Conservation (phyloP, 129 eudicot genomes). For the Centrapalus pauciflorus region DNA sequence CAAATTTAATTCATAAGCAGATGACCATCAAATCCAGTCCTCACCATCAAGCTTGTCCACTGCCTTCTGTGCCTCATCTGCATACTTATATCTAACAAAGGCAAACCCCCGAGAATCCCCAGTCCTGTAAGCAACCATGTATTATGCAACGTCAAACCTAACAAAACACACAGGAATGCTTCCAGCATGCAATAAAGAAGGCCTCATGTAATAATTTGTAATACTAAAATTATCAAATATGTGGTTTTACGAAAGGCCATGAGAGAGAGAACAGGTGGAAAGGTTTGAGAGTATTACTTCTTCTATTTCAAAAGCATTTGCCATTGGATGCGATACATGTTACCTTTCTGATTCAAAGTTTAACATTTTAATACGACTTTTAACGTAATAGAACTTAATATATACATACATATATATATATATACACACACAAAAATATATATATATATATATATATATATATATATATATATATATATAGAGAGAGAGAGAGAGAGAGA, state of each 20-base stretch:
- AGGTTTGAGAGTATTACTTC: not conserved
- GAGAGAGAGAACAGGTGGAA: not conserved
- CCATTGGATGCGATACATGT: not conserved
- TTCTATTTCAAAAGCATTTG: not conserved
- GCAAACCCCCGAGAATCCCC: constrained; percentile 99
- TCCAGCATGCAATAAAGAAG: not conserved
- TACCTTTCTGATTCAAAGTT: not conserved
- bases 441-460: too few relatives aligned
- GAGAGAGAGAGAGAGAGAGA: too few relatives aligned
- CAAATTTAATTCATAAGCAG: not conserved
- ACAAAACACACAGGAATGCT: not conserved
- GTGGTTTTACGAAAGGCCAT: not conserved
- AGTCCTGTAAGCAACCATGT: constrained; percentile 41
- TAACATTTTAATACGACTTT: not conserved
- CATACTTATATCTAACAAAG: constrained; percentile 93
- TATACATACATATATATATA: too few relatives aligned
- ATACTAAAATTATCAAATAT: not conserved
- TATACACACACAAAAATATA: too few relatives aligned
- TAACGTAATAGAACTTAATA: too few relatives aligned
- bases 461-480: too few relatives aligned
- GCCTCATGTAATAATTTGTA: not conserved
- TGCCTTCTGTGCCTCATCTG: constrained; percentile 95
- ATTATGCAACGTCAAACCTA: not conserved
- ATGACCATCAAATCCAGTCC: not conserved
- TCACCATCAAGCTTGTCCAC: constrained; percentile 94